Conservation (phyloP, 2,329 filamentous ascomycete species). For the Epichloe sylvatica region DNA sequence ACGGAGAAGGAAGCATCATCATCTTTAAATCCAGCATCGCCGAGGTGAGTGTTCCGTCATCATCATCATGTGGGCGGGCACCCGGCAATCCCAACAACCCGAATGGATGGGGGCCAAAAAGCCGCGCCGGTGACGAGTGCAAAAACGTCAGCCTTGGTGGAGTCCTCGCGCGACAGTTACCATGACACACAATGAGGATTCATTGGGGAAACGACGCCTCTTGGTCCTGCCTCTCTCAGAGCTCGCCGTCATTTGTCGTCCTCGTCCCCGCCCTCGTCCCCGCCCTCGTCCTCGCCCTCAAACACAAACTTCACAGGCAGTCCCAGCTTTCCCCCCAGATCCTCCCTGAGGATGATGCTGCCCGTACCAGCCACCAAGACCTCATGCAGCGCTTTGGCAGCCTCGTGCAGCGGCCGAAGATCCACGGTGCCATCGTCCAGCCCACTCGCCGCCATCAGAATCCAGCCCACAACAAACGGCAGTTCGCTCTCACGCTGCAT, state of each 20-base stretch:
- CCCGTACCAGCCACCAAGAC: neutral
- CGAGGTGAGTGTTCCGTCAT: neutral
- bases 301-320: neutral
- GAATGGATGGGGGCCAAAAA: too few species aligned
- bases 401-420: neutral
- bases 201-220: too few species aligned
- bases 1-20: too few species aligned
- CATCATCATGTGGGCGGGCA: neutral
- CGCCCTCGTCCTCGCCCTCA: neutral
- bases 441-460: constrained; percentile 18
- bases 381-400: neutral
- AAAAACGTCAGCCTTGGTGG: too few species aligned
- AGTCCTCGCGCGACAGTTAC: too few species aligned
- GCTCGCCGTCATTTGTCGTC: neutral
- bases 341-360: neutral
- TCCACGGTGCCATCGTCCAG: neutral
- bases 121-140: too few species aligned
- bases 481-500: constrained; percentile 25
- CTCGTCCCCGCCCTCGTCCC: neutral
- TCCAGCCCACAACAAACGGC: constrained; percentile 26
- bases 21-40: neutral
- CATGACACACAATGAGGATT: too few species aligned
- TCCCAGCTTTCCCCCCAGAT: neutral
- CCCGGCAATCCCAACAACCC: too few species aligned
- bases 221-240: too few species aligned